Conservation (phyloP, 2,329 filamentous ascomycete genomes). For the Alternaria triticimaculans region DNA sequence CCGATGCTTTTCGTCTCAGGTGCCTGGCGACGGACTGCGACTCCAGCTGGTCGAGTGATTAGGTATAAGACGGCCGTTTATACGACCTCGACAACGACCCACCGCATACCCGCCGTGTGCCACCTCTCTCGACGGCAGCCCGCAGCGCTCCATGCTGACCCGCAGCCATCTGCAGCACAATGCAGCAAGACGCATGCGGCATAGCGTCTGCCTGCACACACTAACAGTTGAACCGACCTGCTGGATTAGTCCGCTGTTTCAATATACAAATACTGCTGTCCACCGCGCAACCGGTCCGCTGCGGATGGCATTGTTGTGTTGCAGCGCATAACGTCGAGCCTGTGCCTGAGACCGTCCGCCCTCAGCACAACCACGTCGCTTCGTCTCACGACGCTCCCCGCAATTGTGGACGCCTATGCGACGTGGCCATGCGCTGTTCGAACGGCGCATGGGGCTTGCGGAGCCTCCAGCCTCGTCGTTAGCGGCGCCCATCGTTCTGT, state of each 20-base stretch:
- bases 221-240: background rate
- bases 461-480: background rate
- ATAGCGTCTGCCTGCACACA: slow-evolving; percentile 1
- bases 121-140: background rate
- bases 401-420: background rate
- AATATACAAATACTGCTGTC: background rate
- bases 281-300: background rate
- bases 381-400: background rate
- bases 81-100: background rate
- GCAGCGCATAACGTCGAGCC: slow-evolving; percentile 4
- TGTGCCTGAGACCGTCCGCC: background rate
- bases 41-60: background rate
- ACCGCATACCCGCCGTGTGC: background rate
- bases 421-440: background rate
- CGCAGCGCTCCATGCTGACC: slow-evolving; percentile 4
- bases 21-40: background rate
- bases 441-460: slow-evolving; percentile 6
- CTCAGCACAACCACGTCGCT: background rate
- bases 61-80: background rate
- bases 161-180: background rate
- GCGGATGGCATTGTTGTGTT: background rate
- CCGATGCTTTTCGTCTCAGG: slow-evolving; percentile 16
- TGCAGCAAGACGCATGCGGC: slow-evolving; percentile 2
- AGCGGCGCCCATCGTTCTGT: background rate
- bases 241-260: slow-evolving; percentile 1